These are phyloP conservation scores for Xylaria nigripes DNA, from an alignment of 495 filamentous ascomycete genomes.

Conservation along the genomic window DNA sequence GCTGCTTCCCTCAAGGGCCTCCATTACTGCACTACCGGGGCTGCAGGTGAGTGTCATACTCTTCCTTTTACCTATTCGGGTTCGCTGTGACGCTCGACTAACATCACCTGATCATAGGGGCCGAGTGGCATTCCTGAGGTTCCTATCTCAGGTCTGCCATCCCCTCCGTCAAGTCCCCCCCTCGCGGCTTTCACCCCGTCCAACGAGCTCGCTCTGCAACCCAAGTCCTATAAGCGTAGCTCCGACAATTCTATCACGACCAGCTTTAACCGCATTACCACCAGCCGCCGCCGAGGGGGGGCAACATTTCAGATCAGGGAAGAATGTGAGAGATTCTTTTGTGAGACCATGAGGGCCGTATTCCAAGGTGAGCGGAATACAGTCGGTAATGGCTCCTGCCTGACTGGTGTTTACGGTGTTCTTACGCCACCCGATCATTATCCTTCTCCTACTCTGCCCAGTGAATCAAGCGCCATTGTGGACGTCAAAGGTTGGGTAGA, in stretches of 20 bases:
- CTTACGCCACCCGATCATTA: slow-evolving; percentile 39
- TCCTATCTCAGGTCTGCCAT: slow-evolving; percentile 65
- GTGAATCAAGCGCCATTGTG: slow-evolving; percentile 14
- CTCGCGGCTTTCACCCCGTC: slow-evolving; percentile 56
- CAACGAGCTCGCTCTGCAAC: slow-evolving; percentile 51
- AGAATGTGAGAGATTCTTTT: slow-evolving; percentile 99
- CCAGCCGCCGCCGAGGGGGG: slow-evolving; percentile 61
- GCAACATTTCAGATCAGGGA: slow-evolving; percentile 90
- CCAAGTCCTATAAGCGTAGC: slow-evolving; percentile 38
- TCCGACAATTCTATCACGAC: slow-evolving; percentile 16
- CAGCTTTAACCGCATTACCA: slow-evolving; percentile 18
- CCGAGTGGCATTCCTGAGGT: slow-evolving; percentile 98
- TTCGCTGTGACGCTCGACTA: slow-evolving; percentile 8
- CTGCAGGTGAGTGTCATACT: slow-evolving; percentile 48
- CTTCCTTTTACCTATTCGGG: not conserved
- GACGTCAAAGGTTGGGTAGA: slow-evolving; percentile 54
- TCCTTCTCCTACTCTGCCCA: slow-evolving; percentile 17
- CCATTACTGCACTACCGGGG: slow-evolving; percentile 89
- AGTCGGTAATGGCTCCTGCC: slow-evolving; percentile 61
- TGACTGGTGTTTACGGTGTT: slow-evolving; percentile 55
- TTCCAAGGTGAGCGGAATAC: slow-evolving; percentile 90
- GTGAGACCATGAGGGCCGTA: slow-evolving; percentile 80
- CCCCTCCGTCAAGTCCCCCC: slow-evolving; percentile 74
- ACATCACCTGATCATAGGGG: slow-evolving; percentile 45
- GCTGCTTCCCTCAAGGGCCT: slow-evolving; percentile 56